These are phyloP conservation scores for Takashimella tepidaria DNA, from an alignment of 1,284 basidiomycete genomes.

Conservation along the genomic window DNA sequence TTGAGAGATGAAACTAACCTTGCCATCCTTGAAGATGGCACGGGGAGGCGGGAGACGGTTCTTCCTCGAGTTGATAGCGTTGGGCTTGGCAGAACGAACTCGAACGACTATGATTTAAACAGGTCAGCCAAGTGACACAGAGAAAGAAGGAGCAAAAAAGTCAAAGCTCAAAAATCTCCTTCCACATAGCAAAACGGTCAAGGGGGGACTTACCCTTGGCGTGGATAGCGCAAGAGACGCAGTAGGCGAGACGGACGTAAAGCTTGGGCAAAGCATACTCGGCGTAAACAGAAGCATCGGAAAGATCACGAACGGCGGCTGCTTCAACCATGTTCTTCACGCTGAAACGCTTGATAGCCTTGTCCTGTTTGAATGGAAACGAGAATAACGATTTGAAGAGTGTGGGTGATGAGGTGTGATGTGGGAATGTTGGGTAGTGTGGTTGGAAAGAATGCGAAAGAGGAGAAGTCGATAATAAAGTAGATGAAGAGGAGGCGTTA, in stretches of 20 bases:
- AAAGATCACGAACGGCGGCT: conserved; percentile 95
- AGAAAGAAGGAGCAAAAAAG: neutral
- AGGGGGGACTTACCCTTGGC: conserved; percentile 75
- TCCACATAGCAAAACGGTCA: no score
- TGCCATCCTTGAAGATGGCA: conserved; percentile 95
- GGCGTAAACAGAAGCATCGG: conserved; percentile 90
- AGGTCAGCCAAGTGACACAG: neutral
- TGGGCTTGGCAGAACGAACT: conserved; percentile 83
- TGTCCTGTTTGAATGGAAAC: conserved; percentile 72
- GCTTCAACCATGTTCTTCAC: conserved; percentile 99
- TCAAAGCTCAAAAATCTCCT: no score
- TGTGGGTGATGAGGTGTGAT: neutral
- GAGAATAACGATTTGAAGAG: conserved; percentile 15
- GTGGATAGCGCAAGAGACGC: conserved; percentile 98
- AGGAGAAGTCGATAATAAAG: neutral
- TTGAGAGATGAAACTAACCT: conserved; percentile 50
- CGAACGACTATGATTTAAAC: conserved; percentile 65
- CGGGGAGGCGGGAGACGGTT: conserved; percentile 95
- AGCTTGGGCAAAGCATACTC: conserved; percentile 98
- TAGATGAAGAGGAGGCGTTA: neutral
- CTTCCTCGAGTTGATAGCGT: conserved; percentile 59
- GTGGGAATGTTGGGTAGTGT: neutral
- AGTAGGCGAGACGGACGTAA: conserved; percentile 99
- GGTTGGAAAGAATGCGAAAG: conserved; percentile 9
- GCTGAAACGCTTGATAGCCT: conserved; percentile 99